Evolutionary conservation across 140 eudicot genomes (phyloP).

Genomic region (Stevia rebaudiana): DNA sequence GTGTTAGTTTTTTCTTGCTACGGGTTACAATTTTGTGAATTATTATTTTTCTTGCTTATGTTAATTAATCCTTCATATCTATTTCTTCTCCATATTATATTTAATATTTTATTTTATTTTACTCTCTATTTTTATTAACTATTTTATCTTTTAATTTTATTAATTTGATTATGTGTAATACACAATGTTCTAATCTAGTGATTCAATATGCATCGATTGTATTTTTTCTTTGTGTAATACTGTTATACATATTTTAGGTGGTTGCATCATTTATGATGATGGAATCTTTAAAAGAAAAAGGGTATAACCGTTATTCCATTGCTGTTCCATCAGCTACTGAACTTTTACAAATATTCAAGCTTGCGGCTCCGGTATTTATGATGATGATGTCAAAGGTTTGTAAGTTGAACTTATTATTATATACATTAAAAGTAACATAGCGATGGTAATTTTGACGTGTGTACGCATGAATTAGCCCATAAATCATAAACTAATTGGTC

Average conservation of each 20-base stretch:
- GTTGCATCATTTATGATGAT: conserved; percentile 92
- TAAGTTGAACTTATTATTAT: not conserved
- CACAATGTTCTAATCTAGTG: too few species aligned
- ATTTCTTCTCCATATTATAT: too few species aligned
- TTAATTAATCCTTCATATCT: too few species aligned
- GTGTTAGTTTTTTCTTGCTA: too few species aligned
- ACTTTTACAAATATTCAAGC: conserved; percentile 52
- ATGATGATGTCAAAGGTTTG: conserved; percentile 67
- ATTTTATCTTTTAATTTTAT: too few species aligned
- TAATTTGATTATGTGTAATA: too few species aligned
- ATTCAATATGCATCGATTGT: not conserved
- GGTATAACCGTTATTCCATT: conserved; percentile 70
- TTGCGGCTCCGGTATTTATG: conserved; percentile 90
- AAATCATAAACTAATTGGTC: too few species aligned
- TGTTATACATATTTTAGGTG: conserved; percentile 47
- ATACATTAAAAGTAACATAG: not conserved
- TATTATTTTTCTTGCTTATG: too few species aligned
- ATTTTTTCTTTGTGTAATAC: conserved; percentile 1
- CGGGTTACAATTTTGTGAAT: too few species aligned
- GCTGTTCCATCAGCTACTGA: conserved; percentile 69
- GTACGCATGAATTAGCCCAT: not conserved
- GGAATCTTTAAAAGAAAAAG: conserved; percentile 67
- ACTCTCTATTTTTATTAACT: too few species aligned
- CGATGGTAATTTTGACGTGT: not conserved
- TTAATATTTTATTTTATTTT: too few species aligned